These are phyloP conservation scores for Macaranga tanarius DNA, from an alignment of 441 rosid genomes.

Conservation along the genomic window DNA sequence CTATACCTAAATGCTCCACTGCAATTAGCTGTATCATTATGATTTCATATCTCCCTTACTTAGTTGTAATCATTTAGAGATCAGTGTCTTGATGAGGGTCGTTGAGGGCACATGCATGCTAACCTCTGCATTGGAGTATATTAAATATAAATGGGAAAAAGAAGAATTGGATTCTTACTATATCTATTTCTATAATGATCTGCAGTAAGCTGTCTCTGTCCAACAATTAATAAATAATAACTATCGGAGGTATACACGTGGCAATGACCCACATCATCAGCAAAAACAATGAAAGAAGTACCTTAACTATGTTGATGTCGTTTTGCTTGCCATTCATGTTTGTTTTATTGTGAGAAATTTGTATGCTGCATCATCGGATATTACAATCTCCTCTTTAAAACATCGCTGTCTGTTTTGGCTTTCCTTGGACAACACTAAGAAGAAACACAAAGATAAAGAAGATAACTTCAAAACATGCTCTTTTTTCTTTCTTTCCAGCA, in stretches of 20 bases:
- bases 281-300: slow-evolving; percentile 13
- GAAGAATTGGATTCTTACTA: slow-evolving; percentile 14
- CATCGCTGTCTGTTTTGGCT: slow-evolving; percentile 34
- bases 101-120: slow-evolving; percentile 29
- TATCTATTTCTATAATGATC: slow-evolving; percentile 2
- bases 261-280: slow-evolving; percentile 25
- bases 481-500: neutral
- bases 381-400: slow-evolving; percentile 31
- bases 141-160: too few species aligned
- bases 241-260: slow-evolving; percentile 23
- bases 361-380: slow-evolving; percentile 23
- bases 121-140: neutral
- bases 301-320: neutral
- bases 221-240: neutral
- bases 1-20: neutral
- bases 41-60: neutral
- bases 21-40: neutral
- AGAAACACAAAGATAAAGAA: slow-evolving; percentile 7
- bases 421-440: slow-evolving; percentile 16
- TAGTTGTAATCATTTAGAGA: neutral
- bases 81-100: slow-evolving; percentile 3
- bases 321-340: slow-evolving; percentile 5
- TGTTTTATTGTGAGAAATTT: neutral
- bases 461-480: slow-evolving; percentile 12
- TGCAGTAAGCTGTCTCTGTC: slow-evolving; percentile 15